A percentile compares a stretch with the other conserved stretches of the same genome.
phyloP scores from a whole-genome alignment of 306 rosid species.

The Gastrolobium villosum region DNA sequence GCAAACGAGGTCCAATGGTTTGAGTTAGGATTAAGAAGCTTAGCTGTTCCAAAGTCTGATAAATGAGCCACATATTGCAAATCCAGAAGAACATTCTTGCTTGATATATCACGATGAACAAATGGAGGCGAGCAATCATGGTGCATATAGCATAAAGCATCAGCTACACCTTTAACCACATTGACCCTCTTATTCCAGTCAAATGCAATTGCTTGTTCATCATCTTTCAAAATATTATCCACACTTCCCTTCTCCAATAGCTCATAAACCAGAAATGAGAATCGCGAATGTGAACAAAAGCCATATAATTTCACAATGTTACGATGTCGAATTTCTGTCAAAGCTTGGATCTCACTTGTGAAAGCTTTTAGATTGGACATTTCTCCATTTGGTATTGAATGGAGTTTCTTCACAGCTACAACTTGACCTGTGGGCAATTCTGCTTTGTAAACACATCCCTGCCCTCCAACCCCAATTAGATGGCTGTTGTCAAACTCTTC shows the following conservation, averaged over 20 bases:
- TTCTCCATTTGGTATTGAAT: not conserved
- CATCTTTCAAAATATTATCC: not conserved
- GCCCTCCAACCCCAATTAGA: no score
- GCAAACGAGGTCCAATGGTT: slow-evolving; percentile 9
- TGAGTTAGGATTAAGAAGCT: slow-evolving; percentile 8
- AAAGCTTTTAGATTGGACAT: not conserved
- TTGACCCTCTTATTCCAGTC: slow-evolving; percentile 21
- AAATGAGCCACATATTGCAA: not conserved
- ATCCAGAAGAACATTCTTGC: slow-evolving; percentile 12
- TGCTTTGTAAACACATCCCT: not conserved
- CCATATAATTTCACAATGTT: no score
- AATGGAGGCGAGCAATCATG: slow-evolving; percentile 6
- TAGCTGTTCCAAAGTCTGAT: slow-evolving; percentile 19
- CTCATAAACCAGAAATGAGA: no score
- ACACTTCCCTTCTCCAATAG: no score
- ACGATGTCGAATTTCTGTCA: no score
- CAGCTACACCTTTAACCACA: slow-evolving; percentile 10
- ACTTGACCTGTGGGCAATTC: not conserved
- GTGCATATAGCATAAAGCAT: slow-evolving; percentile 27
- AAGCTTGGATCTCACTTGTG: no score
- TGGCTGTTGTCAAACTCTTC: no score
- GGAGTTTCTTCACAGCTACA: slow-evolving; percentile 38
- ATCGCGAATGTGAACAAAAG: no score
- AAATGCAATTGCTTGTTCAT: not conserved
- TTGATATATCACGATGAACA: not conserved